Evolutionary conservation across 768 basidiomycete species (phyloP), one percentile per base, ranked within the genome.

Genomic region (Cystofilobasidium ferigula): DNA sequence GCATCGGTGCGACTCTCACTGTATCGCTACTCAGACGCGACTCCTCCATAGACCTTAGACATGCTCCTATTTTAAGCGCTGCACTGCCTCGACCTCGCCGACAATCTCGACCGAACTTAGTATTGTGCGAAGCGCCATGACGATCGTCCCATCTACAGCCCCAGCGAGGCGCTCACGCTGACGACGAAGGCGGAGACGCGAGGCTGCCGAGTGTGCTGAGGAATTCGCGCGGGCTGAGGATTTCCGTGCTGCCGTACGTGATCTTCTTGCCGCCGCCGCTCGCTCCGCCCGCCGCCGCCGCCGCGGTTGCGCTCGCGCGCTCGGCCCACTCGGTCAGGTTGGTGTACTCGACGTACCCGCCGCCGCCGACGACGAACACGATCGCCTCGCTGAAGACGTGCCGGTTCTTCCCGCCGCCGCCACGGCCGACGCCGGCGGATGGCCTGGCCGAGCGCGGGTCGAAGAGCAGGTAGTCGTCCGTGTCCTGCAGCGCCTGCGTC

Each of bases 281-380:
- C 26, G 40, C 58, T 2, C 70, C 68, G 4, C 40, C 66, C 6
- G 47, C 51, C 57, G 51, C 61, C 34, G 68, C 69, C 12, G 64
- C 69, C 10, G 65, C 70, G 20, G 36, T 48, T 2, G 47, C 67
- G 35, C 57, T 66, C 7, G 84, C 83, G 77, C 84, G 85, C 61
- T 76, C 78, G 4, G 89, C 88, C 91, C 93, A 95, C 76, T 98
- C 94, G 75, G 87, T 85, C 67, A 99, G 77, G 75, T 98, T 98
- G 6, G 92, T 91, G 71, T 93, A 97, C 77, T 99, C 95, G 60
- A 98, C 91, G 72, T 97, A 94, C 20, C 92, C 88, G 5, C 92
- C 95, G 1, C 95, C 95, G 10, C 95, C 95, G 3, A 99, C 93
- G 35, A 97, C 79, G 71, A 99, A 99, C 3, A 99, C 86, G 72